Evolutionary conservation across 257 asterid genomes (phyloP).

Genomic region (Solanum chmielewskii): DNA sequence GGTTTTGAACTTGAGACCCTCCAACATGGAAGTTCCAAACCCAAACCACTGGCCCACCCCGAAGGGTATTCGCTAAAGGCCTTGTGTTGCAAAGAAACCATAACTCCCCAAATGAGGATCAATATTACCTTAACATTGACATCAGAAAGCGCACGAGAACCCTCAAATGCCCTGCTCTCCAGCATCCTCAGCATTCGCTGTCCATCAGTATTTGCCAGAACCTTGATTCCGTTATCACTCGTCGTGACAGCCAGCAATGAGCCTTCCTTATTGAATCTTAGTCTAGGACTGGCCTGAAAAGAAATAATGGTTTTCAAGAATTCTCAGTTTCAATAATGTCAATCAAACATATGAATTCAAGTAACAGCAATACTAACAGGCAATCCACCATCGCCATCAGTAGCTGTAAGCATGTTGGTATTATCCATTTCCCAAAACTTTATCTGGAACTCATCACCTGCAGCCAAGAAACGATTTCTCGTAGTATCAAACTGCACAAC

Average conservation of each 20-base stretch:
- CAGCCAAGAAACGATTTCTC: slow-evolving; percentile 80
- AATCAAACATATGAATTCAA: not conserved
- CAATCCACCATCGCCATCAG: slow-evolving; percentile 88
- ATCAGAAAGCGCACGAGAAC: slow-evolving; percentile 69
- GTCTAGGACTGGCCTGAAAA: slow-evolving; percentile 78
- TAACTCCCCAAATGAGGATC: not conserved
- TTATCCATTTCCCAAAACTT: slow-evolving; percentile 95
- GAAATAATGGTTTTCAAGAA: slow-evolving; percentile 1
- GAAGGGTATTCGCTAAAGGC: not conserved
- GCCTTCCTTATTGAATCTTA: slow-evolving; percentile 85
- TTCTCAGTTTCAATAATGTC: not conserved
- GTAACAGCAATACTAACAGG: slow-evolving; percentile 49
- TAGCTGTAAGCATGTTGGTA: slow-evolving; percentile 44
- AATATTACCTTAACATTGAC: slow-evolving; percentile 52
- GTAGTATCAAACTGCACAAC: slow-evolving; percentile 88
- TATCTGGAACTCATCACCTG: slow-evolving; percentile 88
- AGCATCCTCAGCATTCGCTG: slow-evolving; percentile 85
- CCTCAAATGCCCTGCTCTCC: slow-evolving; percentile 80
- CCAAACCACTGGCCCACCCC: not conserved
- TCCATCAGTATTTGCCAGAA: slow-evolving; percentile 77
- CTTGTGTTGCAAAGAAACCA: not conserved
- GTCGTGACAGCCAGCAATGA: slow-evolving; percentile 86
- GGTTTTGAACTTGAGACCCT: no score
- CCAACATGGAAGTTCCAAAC: no score
- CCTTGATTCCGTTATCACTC: slow-evolving; percentile 81